Conservation (phyloP, 306 rosid genomes). For the Astragalus glycyphyllos region DNA sequence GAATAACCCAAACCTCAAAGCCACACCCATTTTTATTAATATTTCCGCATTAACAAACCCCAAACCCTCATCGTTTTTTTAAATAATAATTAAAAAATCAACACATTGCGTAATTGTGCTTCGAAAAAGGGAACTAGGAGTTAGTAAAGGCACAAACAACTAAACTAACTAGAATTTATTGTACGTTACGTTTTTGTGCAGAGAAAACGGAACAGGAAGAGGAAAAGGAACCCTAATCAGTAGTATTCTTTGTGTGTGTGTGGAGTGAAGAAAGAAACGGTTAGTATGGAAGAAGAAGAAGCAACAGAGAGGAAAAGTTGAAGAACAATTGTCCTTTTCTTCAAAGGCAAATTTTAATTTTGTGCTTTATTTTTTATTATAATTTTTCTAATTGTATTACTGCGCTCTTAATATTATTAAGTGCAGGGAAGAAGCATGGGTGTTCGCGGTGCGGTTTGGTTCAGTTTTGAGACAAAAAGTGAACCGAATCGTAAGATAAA, state of each 20-base stretch:
- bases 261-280: background rate
- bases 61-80: slow-evolving; percentile 1
- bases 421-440: too few relatives aligned
- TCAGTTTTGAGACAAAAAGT: too few relatives aligned
- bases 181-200: background rate
- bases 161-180: background rate
- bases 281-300: background rate
- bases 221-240: background rate
- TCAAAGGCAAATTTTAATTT: background rate
- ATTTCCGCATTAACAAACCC: background rate
- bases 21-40: slow-evolving; percentile 43
- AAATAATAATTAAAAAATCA: background rate
- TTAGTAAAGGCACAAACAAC: background rate
- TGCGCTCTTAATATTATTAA: too few relatives aligned
- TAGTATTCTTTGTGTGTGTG: background rate
- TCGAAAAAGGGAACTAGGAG: background rate
- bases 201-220: background rate
- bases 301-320: background rate
- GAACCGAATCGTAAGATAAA: too few relatives aligned
- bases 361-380: background rate
- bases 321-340: background rate
- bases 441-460: too few relatives aligned
- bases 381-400: too few relatives aligned
- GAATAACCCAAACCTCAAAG: slow-evolving; percentile 61
- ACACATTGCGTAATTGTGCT: background rate